A percentile compares a stretch with the other conserved stretches of the same genome.
phyloP scores from a whole-genome alignment of 257 asterid genomes.

The Solanum chilense region DNA sequence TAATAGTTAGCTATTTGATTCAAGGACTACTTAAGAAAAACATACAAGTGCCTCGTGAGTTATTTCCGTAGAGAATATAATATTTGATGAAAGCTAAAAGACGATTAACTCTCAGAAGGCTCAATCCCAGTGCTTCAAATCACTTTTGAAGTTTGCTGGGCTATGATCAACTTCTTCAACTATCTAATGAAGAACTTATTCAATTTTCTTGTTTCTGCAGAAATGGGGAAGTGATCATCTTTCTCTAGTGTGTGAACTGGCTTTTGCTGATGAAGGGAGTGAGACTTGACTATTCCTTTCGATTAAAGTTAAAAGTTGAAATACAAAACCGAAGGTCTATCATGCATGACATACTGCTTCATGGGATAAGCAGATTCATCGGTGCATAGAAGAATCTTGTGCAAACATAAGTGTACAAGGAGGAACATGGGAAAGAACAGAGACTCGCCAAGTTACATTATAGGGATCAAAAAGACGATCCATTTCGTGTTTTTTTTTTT shows the following conservation, averaged over 20 bases:
- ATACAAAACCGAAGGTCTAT: neutral
- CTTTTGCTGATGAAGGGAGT: constrained; percentile 30
- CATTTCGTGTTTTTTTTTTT: neutral
- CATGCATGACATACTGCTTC: neutral
- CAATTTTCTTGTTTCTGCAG: constrained; percentile 26
- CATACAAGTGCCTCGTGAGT: neutral
- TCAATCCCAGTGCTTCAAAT: neutral
- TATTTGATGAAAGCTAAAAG: neutral
- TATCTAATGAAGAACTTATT: neutral
- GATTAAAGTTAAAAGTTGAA: neutral
- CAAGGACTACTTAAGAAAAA: neutral
- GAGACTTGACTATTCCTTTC: neutral
- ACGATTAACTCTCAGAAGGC: neutral
- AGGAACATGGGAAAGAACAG: neutral
- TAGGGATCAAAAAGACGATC: neutral
- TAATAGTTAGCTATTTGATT: constrained; percentile 7
- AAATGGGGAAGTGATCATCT: constrained; percentile 93
- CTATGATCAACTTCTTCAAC: neutral
- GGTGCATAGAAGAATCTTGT: neutral
- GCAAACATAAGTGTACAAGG: no score
- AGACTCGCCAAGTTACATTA: neutral
- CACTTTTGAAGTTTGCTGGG: neutral
- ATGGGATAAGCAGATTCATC: neutral
- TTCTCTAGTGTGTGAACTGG: constrained; percentile 84
- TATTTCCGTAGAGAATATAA: neutral